Conservation (phyloP, 768 basidiomycete species). For the Russula emetica region DNA sequence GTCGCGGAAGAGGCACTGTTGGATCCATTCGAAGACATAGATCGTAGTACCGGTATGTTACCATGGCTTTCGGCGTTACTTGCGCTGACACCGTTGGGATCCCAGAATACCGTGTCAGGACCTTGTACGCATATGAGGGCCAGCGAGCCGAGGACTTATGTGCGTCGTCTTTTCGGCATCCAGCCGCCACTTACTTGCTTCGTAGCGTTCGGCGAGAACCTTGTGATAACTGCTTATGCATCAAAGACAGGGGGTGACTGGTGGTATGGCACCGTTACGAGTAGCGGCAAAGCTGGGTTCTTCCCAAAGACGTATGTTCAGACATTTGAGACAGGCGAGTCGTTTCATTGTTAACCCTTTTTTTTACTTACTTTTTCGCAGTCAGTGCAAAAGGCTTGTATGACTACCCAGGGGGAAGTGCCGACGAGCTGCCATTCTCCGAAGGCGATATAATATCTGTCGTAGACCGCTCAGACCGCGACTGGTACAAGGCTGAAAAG, state of each 20-base stretch:
- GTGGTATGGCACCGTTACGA: slow-evolving; percentile 81
- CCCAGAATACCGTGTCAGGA: slow-evolving; percentile 68
- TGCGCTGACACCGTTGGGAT: slow-evolving; percentile 17
- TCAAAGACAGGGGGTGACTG: slow-evolving; percentile 84
- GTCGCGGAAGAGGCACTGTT: slow-evolving; percentile 40
- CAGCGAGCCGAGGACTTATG: slow-evolving; percentile 87
- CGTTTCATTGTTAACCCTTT: slow-evolving; percentile 7
- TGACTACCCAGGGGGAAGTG: slow-evolving; percentile 60
- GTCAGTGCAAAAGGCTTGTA: slow-evolving; percentile 78
- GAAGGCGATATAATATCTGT: slow-evolving; percentile 78
- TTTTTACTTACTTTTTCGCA: slow-evolving; percentile 30
- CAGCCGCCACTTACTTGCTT: slow-evolving; percentile 16
- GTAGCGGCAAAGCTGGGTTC: slow-evolving; percentile 69
- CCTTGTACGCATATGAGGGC: slow-evolving; percentile 80
- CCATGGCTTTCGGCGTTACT: neutral
- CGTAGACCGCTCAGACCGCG: slow-evolving; percentile 75
- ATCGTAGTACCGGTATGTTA: slow-evolving; percentile 54
- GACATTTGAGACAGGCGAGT: slow-evolving; percentile 61
- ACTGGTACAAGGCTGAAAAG: slow-evolving; percentile 97
- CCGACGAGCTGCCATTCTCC: slow-evolving; percentile 81
- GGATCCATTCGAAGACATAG: slow-evolving; percentile 69
- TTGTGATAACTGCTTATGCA: slow-evolving; percentile 74
- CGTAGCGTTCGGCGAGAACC: slow-evolving; percentile 75
- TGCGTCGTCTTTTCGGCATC: slow-evolving; percentile 39
- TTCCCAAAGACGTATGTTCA: slow-evolving; percentile 90